phyloP scores from a whole-genome alignment of 164 flowering plant genomes.

The Tinospora cordifolia region DNA sequence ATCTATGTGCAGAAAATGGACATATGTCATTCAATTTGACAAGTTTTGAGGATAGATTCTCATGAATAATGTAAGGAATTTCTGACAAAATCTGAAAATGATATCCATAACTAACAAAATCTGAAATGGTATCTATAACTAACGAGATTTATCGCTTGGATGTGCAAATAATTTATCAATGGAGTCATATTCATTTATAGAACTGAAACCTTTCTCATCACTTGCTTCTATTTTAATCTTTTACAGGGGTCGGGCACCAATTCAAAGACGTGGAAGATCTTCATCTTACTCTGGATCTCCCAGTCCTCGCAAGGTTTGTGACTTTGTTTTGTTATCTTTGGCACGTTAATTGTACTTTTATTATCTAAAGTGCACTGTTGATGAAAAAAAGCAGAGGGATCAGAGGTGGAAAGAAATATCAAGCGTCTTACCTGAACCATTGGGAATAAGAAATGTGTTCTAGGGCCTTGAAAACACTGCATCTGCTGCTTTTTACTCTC shows the following conservation, averaged over 20 bases:
- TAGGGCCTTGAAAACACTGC: no score
- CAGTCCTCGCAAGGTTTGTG: conserved; percentile 80
- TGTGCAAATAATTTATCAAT: neutral
- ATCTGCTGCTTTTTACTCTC: no score
- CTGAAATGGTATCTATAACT: no score
- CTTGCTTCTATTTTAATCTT: neutral
- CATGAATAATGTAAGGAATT: no score
- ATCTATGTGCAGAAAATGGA: no score
- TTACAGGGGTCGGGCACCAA: conserved; percentile 58
- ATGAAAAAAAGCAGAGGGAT: neutral
- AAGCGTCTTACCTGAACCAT: no score
- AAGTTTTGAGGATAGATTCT: no score
- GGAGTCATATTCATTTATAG: neutral
- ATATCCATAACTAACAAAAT: no score
- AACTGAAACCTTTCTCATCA: neutral
- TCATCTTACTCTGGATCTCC: conserved; percentile 81
- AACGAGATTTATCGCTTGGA: neutral
- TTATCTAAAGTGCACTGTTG: neutral
- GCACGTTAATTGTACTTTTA: neutral
- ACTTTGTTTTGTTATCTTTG: conserved; percentile 9
- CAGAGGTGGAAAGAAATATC: no score
- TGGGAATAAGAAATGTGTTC: no score
- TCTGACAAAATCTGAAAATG: no score
- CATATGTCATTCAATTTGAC: no score
- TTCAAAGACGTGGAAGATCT: conserved; percentile 75